Conservation (phyloP, 495 filamentous ascomycete species). For the Hypomontagnella submonticulosa region DNA sequence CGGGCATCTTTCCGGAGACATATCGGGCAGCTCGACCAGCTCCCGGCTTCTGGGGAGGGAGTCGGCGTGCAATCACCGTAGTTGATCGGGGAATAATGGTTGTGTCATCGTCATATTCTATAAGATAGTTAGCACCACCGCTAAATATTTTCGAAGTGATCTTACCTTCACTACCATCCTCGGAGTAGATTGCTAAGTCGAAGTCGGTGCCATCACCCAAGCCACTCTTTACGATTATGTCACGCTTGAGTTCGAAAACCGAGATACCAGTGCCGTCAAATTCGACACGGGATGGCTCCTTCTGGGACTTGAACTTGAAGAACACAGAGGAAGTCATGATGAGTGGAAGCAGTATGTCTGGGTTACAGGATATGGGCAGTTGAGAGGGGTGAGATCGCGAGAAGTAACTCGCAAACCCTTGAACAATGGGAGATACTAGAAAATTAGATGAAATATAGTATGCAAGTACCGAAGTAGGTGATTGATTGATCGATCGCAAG, state of each 20-base stretch:
- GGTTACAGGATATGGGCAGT: slow-evolving; percentile 33
- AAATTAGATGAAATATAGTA: slow-evolving; percentile 46
- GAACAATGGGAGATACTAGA: slow-evolving; percentile 45
- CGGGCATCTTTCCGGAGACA: slow-evolving; percentile 95
- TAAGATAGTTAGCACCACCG: slow-evolving; percentile 41
- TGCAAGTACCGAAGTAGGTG: slow-evolving; percentile 25
- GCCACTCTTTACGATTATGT: slow-evolving; percentile 93
- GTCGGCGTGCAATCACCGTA: slow-evolving; percentile 87
- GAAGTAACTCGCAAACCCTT: slow-evolving; percentile 4
- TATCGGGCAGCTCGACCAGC: slow-evolving; percentile 92
- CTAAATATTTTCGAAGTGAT: background rate
- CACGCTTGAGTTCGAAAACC: slow-evolving; percentile 97
- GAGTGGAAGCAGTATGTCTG: slow-evolving; percentile 35
- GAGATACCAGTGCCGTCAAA: slow-evolving; percentile 99
- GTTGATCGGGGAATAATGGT: slow-evolving; percentile 93
- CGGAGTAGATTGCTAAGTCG: slow-evolving; percentile 90
- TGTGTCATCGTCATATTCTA: slow-evolving; percentile 97
- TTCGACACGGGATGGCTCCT: slow-evolving; percentile 90
- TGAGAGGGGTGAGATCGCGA: slow-evolving; percentile 14
- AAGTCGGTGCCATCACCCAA: slow-evolving; percentile 97
- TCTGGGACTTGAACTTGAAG: slow-evolving; percentile 99
- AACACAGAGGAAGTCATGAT: slow-evolving; percentile 98
- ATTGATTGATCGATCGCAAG: slow-evolving; percentile 26
- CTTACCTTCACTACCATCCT: slow-evolving; percentile 92
- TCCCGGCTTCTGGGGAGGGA: slow-evolving; percentile 83